Base-by-base conservation (phyloP, 2,329 filamentous ascomycete genomes). In the Cordyceps javanica region DNA sequence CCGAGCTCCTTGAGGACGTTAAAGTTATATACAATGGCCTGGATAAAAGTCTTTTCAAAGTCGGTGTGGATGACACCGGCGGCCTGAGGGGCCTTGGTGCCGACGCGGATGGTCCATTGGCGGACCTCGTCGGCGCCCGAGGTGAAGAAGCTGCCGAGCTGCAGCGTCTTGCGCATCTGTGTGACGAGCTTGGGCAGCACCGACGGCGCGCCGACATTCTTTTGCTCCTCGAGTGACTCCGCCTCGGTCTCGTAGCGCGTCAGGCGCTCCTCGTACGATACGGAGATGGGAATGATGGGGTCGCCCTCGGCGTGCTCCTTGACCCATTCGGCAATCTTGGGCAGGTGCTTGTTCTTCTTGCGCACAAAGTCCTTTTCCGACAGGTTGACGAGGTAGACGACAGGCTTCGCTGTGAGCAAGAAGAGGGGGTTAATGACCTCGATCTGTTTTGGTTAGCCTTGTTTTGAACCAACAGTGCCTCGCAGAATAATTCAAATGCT, bases 21-120 rank as follows among this genome's bases (percentile, higher is more conserved):
- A 76, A 85, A 99, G 78, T 96, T 97, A 78, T 96, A 97, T 30
- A 97, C 91, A 62, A 99, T 82, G 62, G 82, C 89, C 77, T 99
- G 95, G 67, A 99, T 99, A 72, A 99, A 99, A 0, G 95, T 99
- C 86, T 99, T 99, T 76, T 99, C 94, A 65, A 99, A 97, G 72
- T 99, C 94, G 64, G 88, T 90, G 77, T 99, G 94, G 65, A 99
- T 99, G 62, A 99, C 94, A 81, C 94, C 94, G 38, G 94, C 94
- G 48, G 94, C 94, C 70, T 95, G 89, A 19, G 94, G 94, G n/a
- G 94, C 94, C 80, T 99, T 99, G 70, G 88, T 96, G 66, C 91
- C 92, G 69, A 90, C 92, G 60, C 94, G 86, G 71, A 99, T 91
- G 26, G 94, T 99, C 95, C 94, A 99, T 78, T 99, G 94, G 67